phyloP scores from a whole-genome alignment of 225 moss, liverwort and hornwort genomes.

The Bryoerythrophyllum caledonicum region DNA sequence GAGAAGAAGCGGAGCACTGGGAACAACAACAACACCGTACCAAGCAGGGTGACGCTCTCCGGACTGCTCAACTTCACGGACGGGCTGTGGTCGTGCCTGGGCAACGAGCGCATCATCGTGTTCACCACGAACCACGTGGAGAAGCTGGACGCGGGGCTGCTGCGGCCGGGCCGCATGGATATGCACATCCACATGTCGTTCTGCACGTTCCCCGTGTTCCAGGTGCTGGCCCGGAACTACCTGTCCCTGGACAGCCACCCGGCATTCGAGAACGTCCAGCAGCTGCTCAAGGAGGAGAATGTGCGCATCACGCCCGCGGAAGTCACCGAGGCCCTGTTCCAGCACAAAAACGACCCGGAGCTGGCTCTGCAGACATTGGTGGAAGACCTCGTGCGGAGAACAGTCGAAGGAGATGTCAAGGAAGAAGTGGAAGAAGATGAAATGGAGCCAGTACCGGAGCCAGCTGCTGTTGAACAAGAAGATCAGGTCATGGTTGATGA shows the following conservation, averaged over 20 bases:
- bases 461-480: background rate
- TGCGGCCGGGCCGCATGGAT: constrained; percentile 42
- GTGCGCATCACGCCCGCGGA: constrained; percentile 37
- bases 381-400: constrained; percentile 26
- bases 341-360: constrained; percentile 22
- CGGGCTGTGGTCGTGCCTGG: constrained; percentile 41
- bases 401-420: constrained; percentile 9
- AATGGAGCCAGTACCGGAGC: background rate
- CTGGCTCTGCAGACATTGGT: constrained; percentile 22
- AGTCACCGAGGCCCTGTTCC: constrained; percentile 33
- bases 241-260: constrained; percentile 13
- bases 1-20: background rate
- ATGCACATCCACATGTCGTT: constrained; percentile 44
- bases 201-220: constrained; percentile 35
- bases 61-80: constrained; percentile 45
- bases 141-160: constrained; percentile 38
- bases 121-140: constrained; percentile 45
- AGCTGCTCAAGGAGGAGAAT: constrained; percentile 12
- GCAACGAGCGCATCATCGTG: constrained; percentile 38
- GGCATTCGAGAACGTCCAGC: constrained; percentile 19
- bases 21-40: background rate
- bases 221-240: constrained; percentile 36
- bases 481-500: background rate
- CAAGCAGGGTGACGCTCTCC: constrained; percentile 30
- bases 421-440: background rate